A percentile compares a stretch with the other conserved stretches of the same genome.
Conservation (phyloP, 139 green algal genomes). For the Chlamydomonas asymmetrica region DNA sequence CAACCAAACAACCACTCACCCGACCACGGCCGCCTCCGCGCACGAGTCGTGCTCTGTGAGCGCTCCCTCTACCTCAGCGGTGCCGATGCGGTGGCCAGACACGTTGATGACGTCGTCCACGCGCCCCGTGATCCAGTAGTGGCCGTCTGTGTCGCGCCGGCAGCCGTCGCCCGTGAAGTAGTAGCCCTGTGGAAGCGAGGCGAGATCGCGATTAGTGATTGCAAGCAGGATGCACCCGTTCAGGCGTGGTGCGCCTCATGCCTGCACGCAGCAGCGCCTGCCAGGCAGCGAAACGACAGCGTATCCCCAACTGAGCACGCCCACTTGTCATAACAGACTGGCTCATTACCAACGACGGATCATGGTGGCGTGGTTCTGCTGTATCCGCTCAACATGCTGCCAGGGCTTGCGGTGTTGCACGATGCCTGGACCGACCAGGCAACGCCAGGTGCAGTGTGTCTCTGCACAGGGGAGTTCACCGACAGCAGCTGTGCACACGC, state of each 20-base stretch:
- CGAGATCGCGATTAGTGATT: too few relatives aligned
- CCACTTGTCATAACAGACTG: too few relatives aligned
- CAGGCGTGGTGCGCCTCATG: too few relatives aligned
- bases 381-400: too few relatives aligned
- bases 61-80: constrained; percentile 93
- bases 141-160: constrained; percentile 65
- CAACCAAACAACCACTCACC: constrained; percentile 38
- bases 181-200: constrained; percentile 72
- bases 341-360: too few relatives aligned
- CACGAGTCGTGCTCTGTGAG: constrained; percentile 77
- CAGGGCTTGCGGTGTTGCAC: too few relatives aligned
- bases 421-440: background rate
- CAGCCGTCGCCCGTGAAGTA: constrained; percentile 90
- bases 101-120: constrained; percentile 98
- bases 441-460: background rate
- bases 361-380: too few relatives aligned
- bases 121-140: constrained; percentile 83
- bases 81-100: constrained; percentile 90
- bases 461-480: too few relatives aligned
- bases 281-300: too few relatives aligned
- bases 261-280: too few relatives aligned
- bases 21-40: constrained; percentile 92
- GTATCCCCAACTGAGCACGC: too few relatives aligned
- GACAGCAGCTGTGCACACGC: background rate
- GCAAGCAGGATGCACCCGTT: too few relatives aligned